Evolutionary conservation across 176 grass and related monocot genomes (phyloP), one percentile per base, ranked within the genome.

Genomic region (Oryza officinalis): DNA sequence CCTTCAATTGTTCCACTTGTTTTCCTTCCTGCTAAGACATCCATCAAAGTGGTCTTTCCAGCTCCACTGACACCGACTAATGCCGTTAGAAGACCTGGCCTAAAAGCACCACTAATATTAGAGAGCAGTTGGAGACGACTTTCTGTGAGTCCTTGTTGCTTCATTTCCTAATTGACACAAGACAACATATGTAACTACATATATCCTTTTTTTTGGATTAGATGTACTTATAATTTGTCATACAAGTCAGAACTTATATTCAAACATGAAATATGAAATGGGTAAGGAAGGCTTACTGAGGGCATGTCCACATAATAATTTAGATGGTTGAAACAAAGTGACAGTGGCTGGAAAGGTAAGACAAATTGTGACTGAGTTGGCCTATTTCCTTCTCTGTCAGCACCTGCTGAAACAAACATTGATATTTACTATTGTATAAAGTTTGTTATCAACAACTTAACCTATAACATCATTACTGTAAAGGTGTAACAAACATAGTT

Each of bases 281-380:
- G 41, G 31, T 8, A 80, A 84, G 22, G 25, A 72, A 65, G 27
- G 86, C 81, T 92, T 91, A 97, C 94, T 12, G 71, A 67, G 83
- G 94, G 94, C 90, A 97, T 94, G 82, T 97, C 88, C 12, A 97
- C 94, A 27, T 92, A 89, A 87, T 94, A 97, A 49, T 92, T 94
- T 54, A 97, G 38, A 84, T 94, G 92, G 82, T 91, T 89, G 77
- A 97, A 97, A 60, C 77, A 85, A 65, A 97, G 85, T 60, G 92
- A 89, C 83, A 97, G 86, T 43, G 92, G 94, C 85, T 92, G 92
- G 73, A 97, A 97, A 75, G 94, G 88, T 74, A 94, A 81, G 38
- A 88, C 75, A 75, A 94, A 69, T 79, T 78, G 80, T 75, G 87
- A 74, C 59, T 77, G 83, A 27, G 13, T 76, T 78, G 27, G 17